phyloP scores from a whole-genome alignment of 2,329 filamentous ascomycete species.

The Zymoseptoria brevis region DNA sequence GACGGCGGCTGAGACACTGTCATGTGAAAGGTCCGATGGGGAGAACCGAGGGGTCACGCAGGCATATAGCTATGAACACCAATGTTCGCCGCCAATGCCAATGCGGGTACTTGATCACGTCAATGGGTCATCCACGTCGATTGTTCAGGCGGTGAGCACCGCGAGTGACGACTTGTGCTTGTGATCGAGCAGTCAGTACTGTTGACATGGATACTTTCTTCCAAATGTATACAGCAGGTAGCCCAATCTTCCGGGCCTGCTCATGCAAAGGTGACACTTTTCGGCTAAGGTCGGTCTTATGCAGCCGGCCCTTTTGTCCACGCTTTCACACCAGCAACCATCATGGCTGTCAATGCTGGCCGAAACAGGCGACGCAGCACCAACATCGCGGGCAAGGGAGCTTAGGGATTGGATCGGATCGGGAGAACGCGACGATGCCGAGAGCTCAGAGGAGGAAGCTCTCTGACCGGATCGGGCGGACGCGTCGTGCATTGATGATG shows the following conservation, averaged over 20 bases:
- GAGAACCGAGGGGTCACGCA: neutral
- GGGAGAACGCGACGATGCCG: neutral
- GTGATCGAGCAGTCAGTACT: neutral
- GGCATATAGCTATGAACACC: neutral
- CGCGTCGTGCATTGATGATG: neutral
- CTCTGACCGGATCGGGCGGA: neutral
- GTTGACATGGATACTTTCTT: neutral
- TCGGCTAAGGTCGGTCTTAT: neutral
- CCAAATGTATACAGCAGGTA: neutral
- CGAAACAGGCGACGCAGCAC: neutral
- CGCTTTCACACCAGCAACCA: neutral
- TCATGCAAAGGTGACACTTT: neutral
- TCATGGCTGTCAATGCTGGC: neutral
- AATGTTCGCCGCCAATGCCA: neutral
- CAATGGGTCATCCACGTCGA: neutral
- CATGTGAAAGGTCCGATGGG: neutral
- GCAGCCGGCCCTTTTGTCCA: neutral
- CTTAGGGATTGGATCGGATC: neutral
- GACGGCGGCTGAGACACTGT: neutral
- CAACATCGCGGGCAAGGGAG: neutral
- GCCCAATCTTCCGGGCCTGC: neutral
- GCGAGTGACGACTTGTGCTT: neutral
- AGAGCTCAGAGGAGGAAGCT: neutral
- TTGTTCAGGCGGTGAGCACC: neutral
- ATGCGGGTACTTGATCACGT: neutral